phyloP scores from a whole-genome alignment of 495 filamentous ascomycete species.

The Hypoxylon cercidicola region DNA sequence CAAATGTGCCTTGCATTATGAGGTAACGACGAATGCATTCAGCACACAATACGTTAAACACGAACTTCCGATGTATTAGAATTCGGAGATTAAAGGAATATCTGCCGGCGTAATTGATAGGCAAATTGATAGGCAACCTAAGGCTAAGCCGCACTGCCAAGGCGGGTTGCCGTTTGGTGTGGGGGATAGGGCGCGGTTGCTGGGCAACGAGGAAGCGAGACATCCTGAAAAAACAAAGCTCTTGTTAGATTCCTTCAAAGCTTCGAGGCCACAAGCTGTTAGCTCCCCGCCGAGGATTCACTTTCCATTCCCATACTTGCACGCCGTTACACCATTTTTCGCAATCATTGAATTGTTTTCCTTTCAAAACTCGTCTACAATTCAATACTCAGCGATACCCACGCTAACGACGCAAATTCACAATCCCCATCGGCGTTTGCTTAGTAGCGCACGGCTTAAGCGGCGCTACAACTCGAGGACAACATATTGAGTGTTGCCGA shows the following conservation, averaged over 20 bases:
- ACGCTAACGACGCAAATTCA: slow-evolving; percentile 10
- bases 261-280: slow-evolving; percentile 1
- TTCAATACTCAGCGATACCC: slow-evolving; percentile 11
- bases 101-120: neutral
- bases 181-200: slow-evolving; percentile 31
- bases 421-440: slow-evolving; percentile 4
- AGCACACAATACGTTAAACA: slow-evolving; percentile 5
- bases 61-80: slow-evolving; percentile 16
- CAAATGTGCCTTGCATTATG: slow-evolving; percentile 1
- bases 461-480: neutral
- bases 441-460: neutral
- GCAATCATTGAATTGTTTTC: slow-evolving; percentile 16
- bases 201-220: slow-evolving; percentile 28
- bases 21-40: no score
- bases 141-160: slow-evolving; percentile 7
- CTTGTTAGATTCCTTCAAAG: slow-evolving; percentile 27
- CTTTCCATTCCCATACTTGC: slow-evolving; percentile 7
- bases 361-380: neutral
- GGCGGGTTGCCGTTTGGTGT: slow-evolving; percentile 29
- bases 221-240: slow-evolving; percentile 38
- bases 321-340: slow-evolving; percentile 24
- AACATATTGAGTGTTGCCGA: slow-evolving; percentile 8
- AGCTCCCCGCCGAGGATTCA: slow-evolving; percentile 36
- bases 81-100: slow-evolving; percentile 10
- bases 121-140: no score